phyloP scores from a whole-genome alignment of 1,284 basidiomycete genomes.

The Neolentinus lepideus region DNA sequence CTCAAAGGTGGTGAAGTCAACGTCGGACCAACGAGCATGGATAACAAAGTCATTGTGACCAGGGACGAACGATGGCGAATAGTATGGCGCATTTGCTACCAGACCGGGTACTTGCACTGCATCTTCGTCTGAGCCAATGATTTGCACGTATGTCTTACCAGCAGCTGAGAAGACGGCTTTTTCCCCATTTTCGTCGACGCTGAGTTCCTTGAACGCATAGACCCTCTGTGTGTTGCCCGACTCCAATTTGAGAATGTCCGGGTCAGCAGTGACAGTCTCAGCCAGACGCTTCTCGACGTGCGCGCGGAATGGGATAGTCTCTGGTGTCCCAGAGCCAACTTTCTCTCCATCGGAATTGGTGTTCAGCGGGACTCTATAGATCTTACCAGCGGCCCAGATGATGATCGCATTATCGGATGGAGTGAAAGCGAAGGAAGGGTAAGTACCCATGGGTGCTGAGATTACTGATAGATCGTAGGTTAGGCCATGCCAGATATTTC shows the following conservation, averaged over 20 bases:
- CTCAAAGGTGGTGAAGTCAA: slow-evolving; percentile 56
- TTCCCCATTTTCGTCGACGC: slow-evolving; percentile 43
- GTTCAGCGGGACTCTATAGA: slow-evolving; percentile 50
- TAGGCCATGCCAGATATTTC: slow-evolving; percentile 62
- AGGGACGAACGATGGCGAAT: slow-evolving; percentile 60
- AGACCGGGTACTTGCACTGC: slow-evolving; percentile 37
- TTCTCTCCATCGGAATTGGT: slow-evolving; percentile 43
- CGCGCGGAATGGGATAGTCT: slow-evolving; percentile 49
- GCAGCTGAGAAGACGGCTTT: slow-evolving; percentile 50
- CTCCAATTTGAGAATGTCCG: slow-evolving; percentile 43
- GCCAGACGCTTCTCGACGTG: slow-evolving; percentile 57
- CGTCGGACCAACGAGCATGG: slow-evolving; percentile 64
- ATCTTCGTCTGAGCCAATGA: slow-evolving; percentile 23
- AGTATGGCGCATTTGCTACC: slow-evolving; percentile 44
- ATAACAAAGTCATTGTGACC: slow-evolving; percentile 38
- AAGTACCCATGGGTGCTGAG: slow-evolving; percentile 69
- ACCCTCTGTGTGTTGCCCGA: slow-evolving; percentile 46
- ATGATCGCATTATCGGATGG: slow-evolving; percentile 54
- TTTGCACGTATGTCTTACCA: slow-evolving; percentile 43
- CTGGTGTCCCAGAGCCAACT: slow-evolving; percentile 32
- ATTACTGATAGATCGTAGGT: slow-evolving; percentile 55
- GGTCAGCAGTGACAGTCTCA: slow-evolving; percentile 41
- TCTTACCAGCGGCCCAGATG: slow-evolving; percentile 68
- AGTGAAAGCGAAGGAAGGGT: slow-evolving; percentile 65
- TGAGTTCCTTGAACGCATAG: slow-evolving; percentile 52